Conservation (phyloP, 2,329 filamentous ascomycete genomes). For the Laburnicola sp. region DNA sequence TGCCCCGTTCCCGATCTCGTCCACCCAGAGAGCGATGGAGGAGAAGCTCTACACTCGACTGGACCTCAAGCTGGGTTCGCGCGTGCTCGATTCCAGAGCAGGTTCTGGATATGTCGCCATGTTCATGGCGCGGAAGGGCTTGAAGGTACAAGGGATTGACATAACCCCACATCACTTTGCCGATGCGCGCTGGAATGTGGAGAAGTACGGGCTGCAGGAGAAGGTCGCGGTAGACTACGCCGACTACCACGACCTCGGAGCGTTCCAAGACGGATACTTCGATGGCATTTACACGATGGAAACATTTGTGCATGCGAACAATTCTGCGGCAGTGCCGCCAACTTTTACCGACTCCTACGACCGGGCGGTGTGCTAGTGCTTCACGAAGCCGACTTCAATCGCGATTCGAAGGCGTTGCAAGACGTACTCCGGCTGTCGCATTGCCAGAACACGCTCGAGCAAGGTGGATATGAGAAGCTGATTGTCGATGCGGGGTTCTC, state of each 20-base stretch:
- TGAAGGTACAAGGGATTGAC: slow-evolving; percentile 53
- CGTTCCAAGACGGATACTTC: slow-evolving; percentile 44
- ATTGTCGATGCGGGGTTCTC: slow-evolving; percentile 38
- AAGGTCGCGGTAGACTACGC: slow-evolving; percentile 47
- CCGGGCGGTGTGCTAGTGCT: slow-evolving; percentile 54
- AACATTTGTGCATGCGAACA: slow-evolving; percentile 58
- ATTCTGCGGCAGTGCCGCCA: slow-evolving; percentile 50
- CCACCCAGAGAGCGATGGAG: slow-evolving; percentile 55
- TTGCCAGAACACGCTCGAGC: slow-evolving; percentile 32
- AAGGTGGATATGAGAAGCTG: slow-evolving; percentile 47
- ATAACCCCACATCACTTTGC: slow-evolving; percentile 53
- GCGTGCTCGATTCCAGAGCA: slow-evolving; percentile 52
- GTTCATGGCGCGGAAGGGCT: slow-evolving; percentile 47
- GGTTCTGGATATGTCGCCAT: slow-evolving; percentile 57
- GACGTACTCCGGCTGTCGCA: slow-evolving; percentile 21
- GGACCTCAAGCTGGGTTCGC: slow-evolving; percentile 30
- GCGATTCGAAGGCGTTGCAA: slow-evolving; percentile 20
- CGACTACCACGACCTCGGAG: slow-evolving; percentile 58
- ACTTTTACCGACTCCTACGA: slow-evolving; percentile 54
- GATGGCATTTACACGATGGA: slow-evolving; percentile 62
- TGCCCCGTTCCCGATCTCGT: slow-evolving; percentile 51
- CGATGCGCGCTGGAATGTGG: slow-evolving; percentile 50
- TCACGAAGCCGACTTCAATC: slow-evolving; percentile 50
- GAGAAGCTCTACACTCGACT: slow-evolving; percentile 47
- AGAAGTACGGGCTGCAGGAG: slow-evolving; percentile 38